Conservation (phyloP, 73 alveolate genomes). For the Stentor coeruleus region DNA sequence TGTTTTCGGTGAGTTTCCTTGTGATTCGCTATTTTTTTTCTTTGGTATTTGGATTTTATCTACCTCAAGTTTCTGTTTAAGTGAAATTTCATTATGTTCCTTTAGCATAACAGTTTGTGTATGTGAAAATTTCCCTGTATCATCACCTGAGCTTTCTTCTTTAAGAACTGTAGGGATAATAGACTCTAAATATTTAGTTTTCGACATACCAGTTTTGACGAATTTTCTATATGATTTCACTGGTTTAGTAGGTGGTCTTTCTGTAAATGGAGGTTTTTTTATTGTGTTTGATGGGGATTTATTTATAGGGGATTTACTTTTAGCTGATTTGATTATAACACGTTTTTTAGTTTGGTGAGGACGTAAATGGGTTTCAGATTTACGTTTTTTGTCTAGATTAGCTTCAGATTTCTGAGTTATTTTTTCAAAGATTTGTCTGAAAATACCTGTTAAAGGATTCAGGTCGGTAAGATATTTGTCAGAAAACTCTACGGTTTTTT, state of each 20-base stretch:
- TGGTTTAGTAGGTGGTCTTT: background rate
- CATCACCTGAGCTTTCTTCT: background rate
- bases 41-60: no score
- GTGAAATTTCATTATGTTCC: background rate
- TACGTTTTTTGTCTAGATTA: no score
- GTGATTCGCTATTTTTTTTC: no score
- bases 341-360: background rate
- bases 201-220: background rate
- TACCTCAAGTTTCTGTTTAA: background rate
- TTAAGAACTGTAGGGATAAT: background rate
- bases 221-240: background rate
- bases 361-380: no score
- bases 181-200: background rate
- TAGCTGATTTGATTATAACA: background rate
- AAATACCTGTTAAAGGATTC: background rate
- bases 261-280: background rate
- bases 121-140: background rate
- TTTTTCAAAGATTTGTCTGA: background rate
- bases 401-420: no score
- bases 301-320: background rate
- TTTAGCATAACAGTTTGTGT: no score
- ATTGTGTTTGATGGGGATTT: background rate
- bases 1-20: no score
- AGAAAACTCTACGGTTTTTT: conserved; percentile 10
- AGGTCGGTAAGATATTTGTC: background rate